Evolutionary conservation across 2,329 filamentous ascomycete species (phyloP), one percentile per base, ranked within the genome.

Genomic region (Fusarium sp.): DNA sequence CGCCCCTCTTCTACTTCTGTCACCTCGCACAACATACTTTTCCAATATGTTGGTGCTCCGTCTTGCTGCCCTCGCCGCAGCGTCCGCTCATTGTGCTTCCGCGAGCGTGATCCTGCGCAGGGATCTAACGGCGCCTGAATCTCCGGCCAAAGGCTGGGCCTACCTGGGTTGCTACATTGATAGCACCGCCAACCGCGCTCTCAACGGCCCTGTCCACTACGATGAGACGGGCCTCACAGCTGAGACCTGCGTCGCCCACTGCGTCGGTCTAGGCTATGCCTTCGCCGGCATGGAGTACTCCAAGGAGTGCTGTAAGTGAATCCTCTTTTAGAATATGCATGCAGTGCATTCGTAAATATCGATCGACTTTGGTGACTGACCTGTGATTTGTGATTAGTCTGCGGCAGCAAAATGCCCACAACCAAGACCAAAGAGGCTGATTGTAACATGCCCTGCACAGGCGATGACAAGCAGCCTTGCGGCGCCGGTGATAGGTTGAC

Each of bases 271-370:
- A 5, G 81, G 81, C 16, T 84, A 78, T 71, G 70, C 73, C 3
- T 81, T 84, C 51, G 84, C 85, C 6, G 86, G 85, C 7, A 77
- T 86, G 9, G 84, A 88, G 73, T 86, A 83, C 67, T 77, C 75
- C 11, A 76, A 76, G 18, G 82, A 88, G 72, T 88, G 86, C 75
- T 88, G 82, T 74, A 67, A 75, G 72, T 70, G 12, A 61, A n/a
- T 20, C 10, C 32, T 8, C 8, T n/a, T 20, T n/a, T 7, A 12
- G 42, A 12, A 29, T 22, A 18, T 52, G 18, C 42, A 48, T 58
- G 29, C 49, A 22, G 32, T 18, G 32, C 20, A 14, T 41, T 3
- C 16, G 12, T 57, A 25, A 16, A 12, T 44, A 12, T 40, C n/a
- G 40, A 27, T 34, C 29, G 37, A 29, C 22, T 24, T 55, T 47